Percentiles rank a stretch among this genome's conserved stretches.
phyloP scores from a whole-genome alignment of 148 eudicot genomes.

The Rhododendron mucronatum region DNA sequence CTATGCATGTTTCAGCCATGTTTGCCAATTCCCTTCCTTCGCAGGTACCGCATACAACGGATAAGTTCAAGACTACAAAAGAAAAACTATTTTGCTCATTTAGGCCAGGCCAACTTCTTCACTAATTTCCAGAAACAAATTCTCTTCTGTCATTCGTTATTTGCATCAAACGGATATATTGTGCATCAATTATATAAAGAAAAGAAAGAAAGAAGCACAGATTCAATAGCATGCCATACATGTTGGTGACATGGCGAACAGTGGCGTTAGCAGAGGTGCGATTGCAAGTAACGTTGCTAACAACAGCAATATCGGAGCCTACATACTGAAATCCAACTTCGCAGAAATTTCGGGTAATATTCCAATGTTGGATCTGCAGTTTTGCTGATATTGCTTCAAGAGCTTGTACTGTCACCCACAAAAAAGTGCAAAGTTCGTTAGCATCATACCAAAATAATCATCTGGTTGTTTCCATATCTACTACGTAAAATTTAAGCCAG shows the following conservation, averaged over 20 bases:
- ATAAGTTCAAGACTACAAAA: background rate
- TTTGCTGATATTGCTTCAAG: conserved; percentile 43
- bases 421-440: background rate
- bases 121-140: background rate
- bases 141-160: background rate
- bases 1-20: background rate
- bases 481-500: background rate
- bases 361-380: conserved; percentile 44
- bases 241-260: conserved; percentile 67
- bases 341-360: conserved; percentile 43
- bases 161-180: background rate
- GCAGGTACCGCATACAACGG: background rate
- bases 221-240: conserved; percentile 34
- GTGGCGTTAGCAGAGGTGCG: conserved; percentile 37
- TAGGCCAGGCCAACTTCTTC: background rate
- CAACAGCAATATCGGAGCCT: background rate
- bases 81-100: background rate
- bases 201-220: background rate
- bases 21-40: too few relatives aligned
- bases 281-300: conserved; percentile 56
- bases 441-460: background rate
- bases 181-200: too few relatives aligned
- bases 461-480: background rate
- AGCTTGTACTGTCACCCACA: conserved; percentile 41
- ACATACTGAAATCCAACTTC: conserved; percentile 21